Evolutionary conservation across 306 rosid genomes (phyloP).

Genomic region (Spatholobus suberectus): DNA sequence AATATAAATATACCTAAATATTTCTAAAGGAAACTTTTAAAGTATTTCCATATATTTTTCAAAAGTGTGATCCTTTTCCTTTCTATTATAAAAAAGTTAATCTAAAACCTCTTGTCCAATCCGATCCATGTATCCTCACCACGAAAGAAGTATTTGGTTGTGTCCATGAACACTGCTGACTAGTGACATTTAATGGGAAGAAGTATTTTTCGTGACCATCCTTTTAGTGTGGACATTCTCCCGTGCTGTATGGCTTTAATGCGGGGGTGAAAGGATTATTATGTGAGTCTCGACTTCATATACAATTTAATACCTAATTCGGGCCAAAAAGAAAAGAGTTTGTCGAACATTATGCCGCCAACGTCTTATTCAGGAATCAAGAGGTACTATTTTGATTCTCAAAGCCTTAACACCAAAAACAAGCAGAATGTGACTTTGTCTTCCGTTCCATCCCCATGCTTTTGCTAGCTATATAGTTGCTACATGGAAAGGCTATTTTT

Average conservation of each 20-base stretch:
- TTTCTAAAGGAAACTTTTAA: neutral
- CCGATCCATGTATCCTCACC: neutral
- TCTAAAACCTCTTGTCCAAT: neutral
- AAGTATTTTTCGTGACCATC: constrained; percentile 1
- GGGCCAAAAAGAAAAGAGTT: constrained; percentile 30
- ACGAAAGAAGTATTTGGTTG: neutral
- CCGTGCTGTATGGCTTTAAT: constrained; percentile 20
- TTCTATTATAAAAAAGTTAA: neutral
- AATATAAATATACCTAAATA: neutral
- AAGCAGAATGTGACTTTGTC: constrained; percentile 30
- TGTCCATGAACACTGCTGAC: neutral
- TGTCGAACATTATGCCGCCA: constrained; percentile 51
- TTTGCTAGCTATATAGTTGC: neutral
- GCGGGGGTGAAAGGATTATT: neutral
- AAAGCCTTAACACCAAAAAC: neutral
- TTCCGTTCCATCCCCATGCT: neutral
- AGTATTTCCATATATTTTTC: neutral
- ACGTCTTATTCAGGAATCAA: constrained; percentile 42
- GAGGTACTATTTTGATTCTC: constrained; percentile 17
- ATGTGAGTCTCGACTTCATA: constrained; percentile 46
- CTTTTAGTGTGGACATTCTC: constrained; percentile 40
- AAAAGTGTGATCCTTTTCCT: neutral
- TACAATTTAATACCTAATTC: constrained; percentile 51
- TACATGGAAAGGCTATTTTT: constrained; percentile 15
- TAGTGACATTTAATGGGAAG: neutral